Conservation (phyloP, 148 eudicot species). For the Vaccinium darrowii region DNA sequence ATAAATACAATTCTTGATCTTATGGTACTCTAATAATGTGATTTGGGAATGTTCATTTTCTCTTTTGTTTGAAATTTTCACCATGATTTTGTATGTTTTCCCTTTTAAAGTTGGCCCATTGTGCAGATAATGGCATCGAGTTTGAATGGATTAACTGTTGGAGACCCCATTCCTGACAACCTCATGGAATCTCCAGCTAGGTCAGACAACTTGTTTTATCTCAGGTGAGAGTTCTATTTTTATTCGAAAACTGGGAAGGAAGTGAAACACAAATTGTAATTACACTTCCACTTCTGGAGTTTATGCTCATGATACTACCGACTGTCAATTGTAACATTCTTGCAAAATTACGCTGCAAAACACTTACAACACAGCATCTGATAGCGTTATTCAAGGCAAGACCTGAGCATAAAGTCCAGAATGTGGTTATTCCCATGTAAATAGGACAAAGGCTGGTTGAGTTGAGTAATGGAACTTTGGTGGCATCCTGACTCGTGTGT, state of each 20-base stretch:
- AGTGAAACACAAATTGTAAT: too few species aligned
- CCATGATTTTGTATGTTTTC: background rate
- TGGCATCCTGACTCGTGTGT: background rate
- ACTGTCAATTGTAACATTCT: background rate
- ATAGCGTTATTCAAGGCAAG: too few species aligned
- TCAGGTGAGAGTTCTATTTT: constrained; percentile 34
- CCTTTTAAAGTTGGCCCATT: background rate
- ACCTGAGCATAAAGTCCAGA: too few species aligned
- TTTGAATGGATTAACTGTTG: constrained; percentile 88
- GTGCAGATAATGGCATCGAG: constrained; percentile 97
- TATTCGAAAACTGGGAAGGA: background rate
- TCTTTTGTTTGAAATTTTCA: background rate
- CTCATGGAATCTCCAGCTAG: constrained; percentile 83
- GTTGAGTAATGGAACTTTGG: background rate
- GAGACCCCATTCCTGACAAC: constrained; percentile 68
- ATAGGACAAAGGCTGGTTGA: background rate
- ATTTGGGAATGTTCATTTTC: background rate
- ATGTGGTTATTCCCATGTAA: background rate
- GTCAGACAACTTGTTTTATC: constrained; percentile 64
- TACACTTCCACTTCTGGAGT: background rate
- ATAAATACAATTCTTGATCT: background rate
- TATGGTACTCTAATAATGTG: background rate
- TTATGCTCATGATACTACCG: background rate
- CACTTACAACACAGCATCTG: too few species aligned
- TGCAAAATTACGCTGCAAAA: background rate